Evolutionary conservation across 2,329 filamentous ascomycete species (phyloP).

Genomic region (Basipetospora chlamydospora): DNA sequence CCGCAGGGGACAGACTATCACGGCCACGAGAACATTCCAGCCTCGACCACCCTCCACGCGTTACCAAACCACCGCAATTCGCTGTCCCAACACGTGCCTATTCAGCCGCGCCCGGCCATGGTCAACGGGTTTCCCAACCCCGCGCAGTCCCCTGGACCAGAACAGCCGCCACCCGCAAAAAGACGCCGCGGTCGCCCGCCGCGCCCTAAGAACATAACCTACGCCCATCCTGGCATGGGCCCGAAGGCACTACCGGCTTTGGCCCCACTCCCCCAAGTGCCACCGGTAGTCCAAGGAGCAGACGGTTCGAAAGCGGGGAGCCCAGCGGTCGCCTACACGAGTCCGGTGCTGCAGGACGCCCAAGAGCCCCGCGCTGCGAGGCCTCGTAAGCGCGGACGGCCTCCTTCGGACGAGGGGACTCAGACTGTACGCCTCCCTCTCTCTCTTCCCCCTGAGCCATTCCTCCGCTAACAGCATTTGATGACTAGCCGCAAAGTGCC

Average conservation of each 20-base stretch:
- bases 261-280: background rate
- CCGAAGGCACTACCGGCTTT: slow-evolving; percentile 1
- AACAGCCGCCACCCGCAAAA: slow-evolving; percentile 1
- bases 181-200: slow-evolving; percentile 3
- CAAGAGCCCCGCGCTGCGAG: background rate
- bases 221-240: background rate
- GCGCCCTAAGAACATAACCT: background rate
- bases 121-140: background rate
- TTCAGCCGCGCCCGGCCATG: slow-evolving; percentile 8
- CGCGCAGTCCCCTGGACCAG: background rate
- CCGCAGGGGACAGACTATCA: too few relatives aligned
- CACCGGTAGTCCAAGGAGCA: background rate
- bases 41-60: too few relatives aligned
- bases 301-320: background rate
- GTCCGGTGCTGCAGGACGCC: background rate
- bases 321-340: background rate
- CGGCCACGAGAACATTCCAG: too few relatives aligned
- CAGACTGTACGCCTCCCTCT: background rate
- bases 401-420: background rate
- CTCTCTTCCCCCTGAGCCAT: background rate
- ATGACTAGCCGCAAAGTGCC: too few relatives aligned
- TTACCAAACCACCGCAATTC: background rate
- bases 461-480: background rate
- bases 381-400: background rate
- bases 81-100: slow-evolving; percentile 8